phyloP scores from a whole-genome alignment of 23 red algal species.

The Gracilariopsis chorda region DNA sequence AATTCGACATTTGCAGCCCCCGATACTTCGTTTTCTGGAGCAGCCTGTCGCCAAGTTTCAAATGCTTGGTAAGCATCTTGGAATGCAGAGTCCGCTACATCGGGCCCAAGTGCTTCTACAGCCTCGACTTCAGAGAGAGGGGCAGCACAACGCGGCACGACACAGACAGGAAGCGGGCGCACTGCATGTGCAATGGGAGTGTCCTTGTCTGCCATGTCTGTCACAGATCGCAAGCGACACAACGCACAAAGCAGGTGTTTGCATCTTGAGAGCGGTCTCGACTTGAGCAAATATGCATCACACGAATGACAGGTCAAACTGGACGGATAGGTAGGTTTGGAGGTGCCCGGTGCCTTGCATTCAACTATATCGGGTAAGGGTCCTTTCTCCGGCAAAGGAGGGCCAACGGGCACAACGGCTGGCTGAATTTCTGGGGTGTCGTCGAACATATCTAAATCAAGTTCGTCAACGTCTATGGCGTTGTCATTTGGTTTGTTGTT shows the following conservation, averaged over 20 bases:
- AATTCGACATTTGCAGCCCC: constrained; percentile 30
- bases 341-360: background rate
- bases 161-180: background rate
- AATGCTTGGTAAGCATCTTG: background rate
- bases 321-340: background rate
- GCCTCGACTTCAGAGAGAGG: constrained; percentile 34
- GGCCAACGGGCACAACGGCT: background rate
- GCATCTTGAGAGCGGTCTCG: background rate
- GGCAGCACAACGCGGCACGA: constrained; percentile 17
- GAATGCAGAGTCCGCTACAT: constrained; percentile 19
- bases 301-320: background rate
- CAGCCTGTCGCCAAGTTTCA: constrained; percentile 14
- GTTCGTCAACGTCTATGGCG: background rate
- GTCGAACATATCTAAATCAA: background rate
- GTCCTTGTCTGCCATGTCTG: background rate
- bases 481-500: background rate
- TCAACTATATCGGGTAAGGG: background rate
- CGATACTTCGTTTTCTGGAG: background rate
- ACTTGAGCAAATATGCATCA: background rate
- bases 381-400: background rate
- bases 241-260: background rate
- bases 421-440: background rate
- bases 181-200: background rate
- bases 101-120: constrained; percentile 3
- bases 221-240: background rate